Conservation (phyloP, 1,284 basidiomycete genomes). For the Leccinum subspadiceum region DNA sequence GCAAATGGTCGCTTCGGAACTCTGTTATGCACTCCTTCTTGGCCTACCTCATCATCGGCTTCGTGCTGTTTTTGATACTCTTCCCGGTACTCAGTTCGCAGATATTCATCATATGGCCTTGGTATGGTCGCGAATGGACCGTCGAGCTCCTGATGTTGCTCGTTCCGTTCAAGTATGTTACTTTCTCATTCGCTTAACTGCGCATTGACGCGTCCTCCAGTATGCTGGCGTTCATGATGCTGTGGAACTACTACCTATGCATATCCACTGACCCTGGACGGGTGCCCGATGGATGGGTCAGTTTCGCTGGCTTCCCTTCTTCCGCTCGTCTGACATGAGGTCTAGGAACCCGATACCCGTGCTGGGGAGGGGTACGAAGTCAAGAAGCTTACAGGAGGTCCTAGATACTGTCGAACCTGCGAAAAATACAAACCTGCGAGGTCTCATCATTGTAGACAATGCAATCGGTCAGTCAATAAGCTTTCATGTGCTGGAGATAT, state of each 20-base stretch:
- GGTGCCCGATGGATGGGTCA: constrained; percentile 82
- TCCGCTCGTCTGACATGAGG: constrained; percentile 5
- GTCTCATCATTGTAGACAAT: constrained; percentile 88
- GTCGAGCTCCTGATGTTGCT: constrained; percentile 73
- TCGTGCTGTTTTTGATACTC: constrained; percentile 75
- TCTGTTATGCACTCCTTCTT: constrained; percentile 47
- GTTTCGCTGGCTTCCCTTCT: constrained; percentile 23
- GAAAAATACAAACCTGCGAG: constrained; percentile 70
- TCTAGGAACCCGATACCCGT: constrained; percentile 72
- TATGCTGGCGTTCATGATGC: constrained; percentile 69
- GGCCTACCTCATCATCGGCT: constrained; percentile 63
- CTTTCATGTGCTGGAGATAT: background rate
- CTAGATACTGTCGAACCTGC: constrained; percentile 83
- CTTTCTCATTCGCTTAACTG: constrained; percentile 3
- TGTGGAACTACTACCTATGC: constrained; percentile 86
- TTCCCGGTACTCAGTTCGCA: constrained; percentile 90
- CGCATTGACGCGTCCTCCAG: constrained; percentile 40
- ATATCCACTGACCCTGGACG: constrained; percentile 79
- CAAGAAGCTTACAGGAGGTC: constrained; percentile 77
- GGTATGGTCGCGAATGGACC: constrained; percentile 75
- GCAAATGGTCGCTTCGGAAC: constrained; percentile 8
- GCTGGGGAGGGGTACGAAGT: constrained; percentile 77
- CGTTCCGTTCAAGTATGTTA: constrained; percentile 83
- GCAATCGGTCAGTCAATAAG: constrained; percentile 59
- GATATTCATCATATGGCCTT: constrained; percentile 89